phyloP scores from a whole-genome alignment of 2,329 filamentous ascomycete genomes.

The Diplodia seriata region DNA sequence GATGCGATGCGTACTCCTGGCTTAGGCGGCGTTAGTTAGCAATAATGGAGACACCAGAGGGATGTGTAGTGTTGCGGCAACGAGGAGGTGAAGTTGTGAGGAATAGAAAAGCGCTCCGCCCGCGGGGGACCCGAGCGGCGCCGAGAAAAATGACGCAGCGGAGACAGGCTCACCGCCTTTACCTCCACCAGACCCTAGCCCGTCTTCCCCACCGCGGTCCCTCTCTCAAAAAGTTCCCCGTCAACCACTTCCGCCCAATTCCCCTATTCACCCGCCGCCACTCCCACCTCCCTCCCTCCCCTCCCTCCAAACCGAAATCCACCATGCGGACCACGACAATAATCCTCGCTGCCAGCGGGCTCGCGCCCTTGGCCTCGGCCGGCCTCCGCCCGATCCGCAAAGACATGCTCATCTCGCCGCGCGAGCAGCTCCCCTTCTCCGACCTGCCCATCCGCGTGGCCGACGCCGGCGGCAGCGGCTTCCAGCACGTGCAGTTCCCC shows the following conservation, averaged over 20 bases:
- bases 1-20: no score
- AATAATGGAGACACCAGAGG: no score
- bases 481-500: slow-evolving; percentile 30
- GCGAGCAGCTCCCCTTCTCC: slow-evolving; percentile 21
- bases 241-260: slow-evolving; percentile 7
- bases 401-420: slow-evolving; percentile 26
- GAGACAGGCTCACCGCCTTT: slow-evolving; percentile 11
- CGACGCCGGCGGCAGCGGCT: slow-evolving; percentile 20
- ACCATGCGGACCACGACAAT: slow-evolving; percentile 13
- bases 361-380: slow-evolving; percentile 1
- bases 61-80: no score
- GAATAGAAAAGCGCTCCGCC: neutral
- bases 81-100: no score
- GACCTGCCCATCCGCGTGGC: slow-evolving; percentile 31
- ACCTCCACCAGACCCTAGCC: slow-evolving; percentile 2
- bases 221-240: slow-evolving; percentile 26
- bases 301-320: neutral
- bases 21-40: no score
- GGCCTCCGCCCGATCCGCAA: neutral
- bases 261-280: neutral
- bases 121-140: slow-evolving; percentile 6
- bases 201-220: neutral
- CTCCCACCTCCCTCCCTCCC: neutral
- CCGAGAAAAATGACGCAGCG: slow-evolving; percentile 18
- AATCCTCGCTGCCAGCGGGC: neutral